These are phyloP conservation scores for Lipomyces starkeyi DNA, from an alignment of 805 yeast genomes.

Conservation along the genomic window DNA sequence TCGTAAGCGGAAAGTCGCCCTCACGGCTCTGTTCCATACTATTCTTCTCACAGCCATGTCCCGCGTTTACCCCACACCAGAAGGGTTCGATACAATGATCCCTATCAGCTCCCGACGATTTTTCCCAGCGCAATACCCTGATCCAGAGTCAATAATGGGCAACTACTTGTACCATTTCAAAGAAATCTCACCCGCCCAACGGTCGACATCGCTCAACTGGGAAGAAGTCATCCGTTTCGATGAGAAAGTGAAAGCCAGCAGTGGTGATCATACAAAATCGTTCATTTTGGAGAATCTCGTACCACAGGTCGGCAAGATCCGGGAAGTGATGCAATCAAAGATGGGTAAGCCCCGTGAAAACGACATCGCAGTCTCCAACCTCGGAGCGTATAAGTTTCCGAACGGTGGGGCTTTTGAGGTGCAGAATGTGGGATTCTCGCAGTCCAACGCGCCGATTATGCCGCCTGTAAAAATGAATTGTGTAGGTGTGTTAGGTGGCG, in stretches of 20 bases:
- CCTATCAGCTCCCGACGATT: conserved; percentile 29
- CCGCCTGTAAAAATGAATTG: conserved; percentile 14
- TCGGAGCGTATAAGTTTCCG: conserved; percentile 17
- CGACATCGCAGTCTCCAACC: conserved; percentile 18
- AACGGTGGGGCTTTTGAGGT: conserved; percentile 2
- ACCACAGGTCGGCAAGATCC: conserved; percentile 11
- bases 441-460: conserved; percentile 13
- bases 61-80: conserved; percentile 9
- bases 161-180: conserved; percentile 13
- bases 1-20: conserved; percentile 15
- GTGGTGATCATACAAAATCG: not conserved
- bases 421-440: conserved; percentile 13
- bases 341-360: conserved; percentile 7
- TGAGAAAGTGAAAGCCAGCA: not conserved
- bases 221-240: conserved; percentile 15
- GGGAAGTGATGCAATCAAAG: conserved; percentile 2
- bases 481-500: conserved; percentile 19
- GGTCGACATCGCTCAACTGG: conserved; percentile 7
- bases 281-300: not conserved
- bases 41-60: conserved; percentile 8
- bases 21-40: conserved; percentile 25
- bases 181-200: conserved; percentile 10
- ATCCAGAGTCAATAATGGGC: conserved; percentile 14
- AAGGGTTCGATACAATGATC: conserved; percentile 20
- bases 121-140: not conserved